These are phyloP conservation scores for Populus hybrid DNA, from an alignment of 441 rosid species.

Conservation along the genomic window DNA sequence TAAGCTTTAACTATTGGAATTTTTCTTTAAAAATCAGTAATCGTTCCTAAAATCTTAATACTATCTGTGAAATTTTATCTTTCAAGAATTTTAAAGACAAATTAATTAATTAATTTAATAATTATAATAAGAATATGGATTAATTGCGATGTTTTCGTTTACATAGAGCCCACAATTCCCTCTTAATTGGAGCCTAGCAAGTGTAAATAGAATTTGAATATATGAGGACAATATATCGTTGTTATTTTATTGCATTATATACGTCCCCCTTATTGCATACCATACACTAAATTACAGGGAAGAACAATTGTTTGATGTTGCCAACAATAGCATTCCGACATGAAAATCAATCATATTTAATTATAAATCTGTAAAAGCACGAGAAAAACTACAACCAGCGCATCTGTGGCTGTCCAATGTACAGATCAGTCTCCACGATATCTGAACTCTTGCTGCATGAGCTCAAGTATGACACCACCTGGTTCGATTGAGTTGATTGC, in stretches of 20 bases:
- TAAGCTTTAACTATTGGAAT: too few relatives aligned
- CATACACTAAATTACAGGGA: not conserved
- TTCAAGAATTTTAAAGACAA: too few relatives aligned
- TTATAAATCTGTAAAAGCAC: not conserved
- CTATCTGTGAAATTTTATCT: too few relatives aligned
- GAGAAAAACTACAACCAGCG: not conserved
- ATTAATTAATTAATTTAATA: too few relatives aligned
- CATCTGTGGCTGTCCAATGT: slow-evolving; percentile 48
- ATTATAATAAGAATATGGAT: too few relatives aligned
- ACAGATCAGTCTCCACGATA: slow-evolving; percentile 45
- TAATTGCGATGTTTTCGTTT: not conserved
- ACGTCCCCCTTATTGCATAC: not conserved
- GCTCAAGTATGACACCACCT: slow-evolving; percentile 11
- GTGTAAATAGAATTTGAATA: not conserved
- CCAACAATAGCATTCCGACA: not conserved
- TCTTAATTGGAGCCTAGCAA: not conserved
- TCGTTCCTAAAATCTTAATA: too few relatives aligned
- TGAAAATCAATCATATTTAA: not conserved
- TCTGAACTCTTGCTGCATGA: slow-evolving; percentile 32
- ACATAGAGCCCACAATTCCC: not conserved
- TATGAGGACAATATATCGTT: not conserved
- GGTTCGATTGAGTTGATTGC: slow-evolving; percentile 18
- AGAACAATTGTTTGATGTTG: not conserved
- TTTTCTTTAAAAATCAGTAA: too few relatives aligned
- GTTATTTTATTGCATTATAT: not conserved